These are phyloP conservation scores for Rhexocercosporidium sp. DNA, from an alignment of 2,329 filamentous ascomycete genomes.

Conservation along the genomic window DNA sequence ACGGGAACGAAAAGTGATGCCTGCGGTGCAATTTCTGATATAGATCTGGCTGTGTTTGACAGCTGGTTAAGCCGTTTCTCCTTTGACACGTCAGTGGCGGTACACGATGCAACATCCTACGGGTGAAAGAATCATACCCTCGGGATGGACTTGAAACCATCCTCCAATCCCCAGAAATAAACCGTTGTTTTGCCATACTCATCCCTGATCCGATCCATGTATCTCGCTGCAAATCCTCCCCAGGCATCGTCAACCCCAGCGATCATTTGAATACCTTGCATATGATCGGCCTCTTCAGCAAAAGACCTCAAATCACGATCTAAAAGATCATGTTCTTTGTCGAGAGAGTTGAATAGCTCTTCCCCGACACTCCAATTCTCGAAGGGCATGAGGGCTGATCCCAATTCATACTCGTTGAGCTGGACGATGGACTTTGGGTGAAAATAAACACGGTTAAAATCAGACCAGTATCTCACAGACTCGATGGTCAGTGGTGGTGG, in stretches of 20 bases:
- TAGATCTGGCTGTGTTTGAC: conserved; percentile 74
- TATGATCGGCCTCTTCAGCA: conserved; percentile 88
- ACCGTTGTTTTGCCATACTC: conserved; percentile 89
- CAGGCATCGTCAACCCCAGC: conserved; percentile 77
- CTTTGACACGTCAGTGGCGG: conserved; percentile 43
- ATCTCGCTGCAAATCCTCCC: conserved; percentile 77
- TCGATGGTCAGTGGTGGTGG: conserved; percentile 69
- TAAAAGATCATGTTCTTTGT: conserved; percentile 82
- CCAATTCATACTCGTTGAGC: conserved; percentile 84
- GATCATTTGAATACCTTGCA: conserved; percentile 86
- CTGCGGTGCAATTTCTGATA: conserved; percentile 71
- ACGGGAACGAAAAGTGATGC: conserved; percentile 82
- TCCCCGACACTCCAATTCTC: conserved; percentile 76
- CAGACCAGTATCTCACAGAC: conserved; percentile 93
- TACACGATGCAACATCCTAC: background rate
- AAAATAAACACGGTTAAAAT: conserved; percentile 91
- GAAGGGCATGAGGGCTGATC: conserved; percentile 81
- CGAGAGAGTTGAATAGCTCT: conserved; percentile 74
- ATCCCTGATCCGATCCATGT: conserved; percentile 80
- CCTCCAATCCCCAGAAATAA: conserved; percentile 86
- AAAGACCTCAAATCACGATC: conserved; percentile 91
- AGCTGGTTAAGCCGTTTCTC: conserved; percentile 69
- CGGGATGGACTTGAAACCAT: conserved; percentile 56
- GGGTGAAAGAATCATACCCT: conserved; percentile 51
- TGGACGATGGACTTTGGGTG: conserved; percentile 89